These are phyloP conservation scores for Lecanicillium sp. DNA, from an alignment of 2,329 filamentous ascomycete species.

Conservation along the genomic window DNA sequence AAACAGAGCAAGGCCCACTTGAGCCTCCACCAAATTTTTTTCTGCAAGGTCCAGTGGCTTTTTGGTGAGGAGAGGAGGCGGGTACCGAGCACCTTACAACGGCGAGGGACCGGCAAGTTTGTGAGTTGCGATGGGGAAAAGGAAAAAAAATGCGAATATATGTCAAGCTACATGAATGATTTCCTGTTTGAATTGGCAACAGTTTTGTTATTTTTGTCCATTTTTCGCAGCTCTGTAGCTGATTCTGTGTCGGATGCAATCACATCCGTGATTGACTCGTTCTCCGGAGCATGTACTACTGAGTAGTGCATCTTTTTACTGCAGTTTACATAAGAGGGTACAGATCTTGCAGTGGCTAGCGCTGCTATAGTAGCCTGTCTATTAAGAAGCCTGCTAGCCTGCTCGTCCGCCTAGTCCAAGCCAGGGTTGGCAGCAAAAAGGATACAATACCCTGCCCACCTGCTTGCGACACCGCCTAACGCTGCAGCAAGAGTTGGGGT, in stretches of 20 bases:
- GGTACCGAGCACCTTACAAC: no score
- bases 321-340: background rate
- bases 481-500: no score
- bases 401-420: background rate
- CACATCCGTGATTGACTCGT: background rate
- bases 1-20: background rate
- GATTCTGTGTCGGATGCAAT: no score
- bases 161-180: no score
- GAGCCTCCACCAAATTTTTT: background rate
- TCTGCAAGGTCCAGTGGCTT: no score
- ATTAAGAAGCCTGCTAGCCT: background rate
- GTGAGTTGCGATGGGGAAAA: no score
- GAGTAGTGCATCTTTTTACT: background rate
- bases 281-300: background rate
- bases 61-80: no score
- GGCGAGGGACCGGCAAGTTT: background rate
- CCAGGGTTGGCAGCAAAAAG: background rate
- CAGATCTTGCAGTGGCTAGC: slow-evolving; percentile 1
- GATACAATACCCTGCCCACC: background rate
- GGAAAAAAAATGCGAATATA: no score
- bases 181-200: no score
- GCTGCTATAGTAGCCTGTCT: no score
- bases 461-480: background rate
- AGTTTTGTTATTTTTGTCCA: background rate
- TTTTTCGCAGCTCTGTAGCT: no score